Conservation (phyloP, 768 basidiomycete species). For the Piloderma croceum region DNA sequence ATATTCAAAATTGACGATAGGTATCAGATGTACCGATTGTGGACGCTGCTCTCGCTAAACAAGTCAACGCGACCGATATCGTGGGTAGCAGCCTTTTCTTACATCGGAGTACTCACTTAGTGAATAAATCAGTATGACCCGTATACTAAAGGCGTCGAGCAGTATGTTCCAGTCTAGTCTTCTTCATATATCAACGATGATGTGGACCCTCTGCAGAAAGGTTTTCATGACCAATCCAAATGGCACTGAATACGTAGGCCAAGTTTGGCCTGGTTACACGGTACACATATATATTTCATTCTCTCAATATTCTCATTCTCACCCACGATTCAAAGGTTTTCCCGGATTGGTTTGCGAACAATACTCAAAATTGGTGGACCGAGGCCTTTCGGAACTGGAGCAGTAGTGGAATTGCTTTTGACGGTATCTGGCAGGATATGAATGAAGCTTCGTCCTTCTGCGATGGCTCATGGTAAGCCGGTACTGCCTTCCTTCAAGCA, state of each 20-base stretch:
- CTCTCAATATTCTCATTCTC: background rate
- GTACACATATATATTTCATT: slow-evolving; percentile 27
- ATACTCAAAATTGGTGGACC: slow-evolving; percentile 54
- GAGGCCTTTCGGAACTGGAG: slow-evolving; percentile 56
- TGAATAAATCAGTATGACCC: slow-evolving; percentile 50
- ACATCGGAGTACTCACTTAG: background rate
- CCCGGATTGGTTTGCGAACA: slow-evolving; percentile 56
- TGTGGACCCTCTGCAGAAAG: slow-evolving; percentile 33
- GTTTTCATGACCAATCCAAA: slow-evolving; percentile 75
- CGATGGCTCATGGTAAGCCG: slow-evolving; percentile 47
- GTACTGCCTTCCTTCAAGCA: slow-evolving; percentile 1
- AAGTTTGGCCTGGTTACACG: slow-evolving; percentile 76
- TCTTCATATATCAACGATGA: background rate
- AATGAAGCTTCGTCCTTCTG: slow-evolving; percentile 66
- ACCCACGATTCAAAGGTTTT: slow-evolving; percentile 34
- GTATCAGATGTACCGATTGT: slow-evolving; percentile 61
- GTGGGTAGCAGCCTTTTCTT: slow-evolving; percentile 34
- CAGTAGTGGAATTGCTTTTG: slow-evolving; percentile 46
- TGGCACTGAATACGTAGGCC: slow-evolving; percentile 63
- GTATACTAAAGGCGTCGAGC: slow-evolving; percentile 55
- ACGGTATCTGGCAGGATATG: slow-evolving; percentile 69
- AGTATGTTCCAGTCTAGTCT: slow-evolving; percentile 31
- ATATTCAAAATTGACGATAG: too few relatives aligned
- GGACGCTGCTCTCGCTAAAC: slow-evolving; percentile 55
- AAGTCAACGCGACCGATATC: slow-evolving; percentile 53